Evolutionary conservation across 257 asterid species (phyloP).

Genomic region (Schizonepeta tenuifolia): DNA sequence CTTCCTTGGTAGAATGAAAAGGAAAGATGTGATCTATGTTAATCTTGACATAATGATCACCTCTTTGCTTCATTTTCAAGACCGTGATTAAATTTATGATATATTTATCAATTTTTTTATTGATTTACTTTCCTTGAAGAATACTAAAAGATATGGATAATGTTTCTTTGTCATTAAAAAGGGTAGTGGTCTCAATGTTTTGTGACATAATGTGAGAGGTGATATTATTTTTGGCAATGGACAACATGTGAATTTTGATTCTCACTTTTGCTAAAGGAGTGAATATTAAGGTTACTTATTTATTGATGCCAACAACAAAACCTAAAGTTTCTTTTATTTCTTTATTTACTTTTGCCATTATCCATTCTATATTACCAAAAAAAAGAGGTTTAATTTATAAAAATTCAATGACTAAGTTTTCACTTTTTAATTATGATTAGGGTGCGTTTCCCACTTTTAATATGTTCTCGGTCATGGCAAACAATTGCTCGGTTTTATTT

Average conservation of each 20-base stretch:
- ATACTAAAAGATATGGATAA: slow-evolving; percentile 27
- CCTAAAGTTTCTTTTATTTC: slow-evolving; percentile 1
- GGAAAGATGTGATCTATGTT: slow-evolving; percentile 31
- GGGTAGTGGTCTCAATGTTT: slow-evolving; percentile 24
- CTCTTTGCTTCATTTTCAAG: slow-evolving; percentile 37
- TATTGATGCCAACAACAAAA: slow-evolving; percentile 29
- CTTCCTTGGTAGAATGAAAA: slow-evolving; percentile 18
- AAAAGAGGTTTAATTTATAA: slow-evolving; percentile 8
- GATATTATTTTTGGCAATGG: slow-evolving; percentile 19
- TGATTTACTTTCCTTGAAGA: neutral
- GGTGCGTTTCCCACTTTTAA: neutral
- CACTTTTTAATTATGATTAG: neutral
- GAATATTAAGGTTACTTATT: slow-evolving; percentile 37
- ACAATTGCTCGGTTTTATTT: no score
- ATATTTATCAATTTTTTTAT: neutral
- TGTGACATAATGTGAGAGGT: slow-evolving; percentile 20
- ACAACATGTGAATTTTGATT: slow-evolving; percentile 43
- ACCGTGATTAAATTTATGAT: slow-evolving; percentile 40
- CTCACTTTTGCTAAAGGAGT: slow-evolving; percentile 34
- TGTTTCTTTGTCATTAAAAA: slow-evolving; percentile 36
- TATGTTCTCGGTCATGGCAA: no score
- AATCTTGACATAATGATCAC: slow-evolving; percentile 29
- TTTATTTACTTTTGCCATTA: slow-evolving; percentile 15
- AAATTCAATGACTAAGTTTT: neutral
- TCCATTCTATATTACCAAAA: slow-evolving; percentile 9